Evolutionary conservation across 169 alveolate species (phyloP), one percentile per base, ranked within the genome.

Genomic region (Pseudocohnilembus persalinus): DNA sequence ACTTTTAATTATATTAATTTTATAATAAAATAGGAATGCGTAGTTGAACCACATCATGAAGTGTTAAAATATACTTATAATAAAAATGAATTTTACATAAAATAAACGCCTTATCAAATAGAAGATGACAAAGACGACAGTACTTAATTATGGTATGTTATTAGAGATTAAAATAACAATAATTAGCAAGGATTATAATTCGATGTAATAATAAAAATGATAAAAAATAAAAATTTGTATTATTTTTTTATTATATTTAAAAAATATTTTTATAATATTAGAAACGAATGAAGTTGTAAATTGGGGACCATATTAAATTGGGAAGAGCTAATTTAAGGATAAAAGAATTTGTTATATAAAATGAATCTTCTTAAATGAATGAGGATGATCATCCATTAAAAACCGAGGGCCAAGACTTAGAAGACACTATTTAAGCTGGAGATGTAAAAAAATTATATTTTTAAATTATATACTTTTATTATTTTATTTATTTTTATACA

Each of bases 241-340:
- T 49, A 20, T 20, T 49, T 11, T 11, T 4, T 4, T 20, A 49
- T 49, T 11, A 49, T 49, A 49, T 49, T 49, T 49, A n/a, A n/a
- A n/a, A 49, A 11, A 49, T 49, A 49, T 49, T 49, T 49, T 11
- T 11, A 11, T 49, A 20, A 4, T 49, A 49, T 49, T 49, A 49
- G 68, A 49, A 49, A 49, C 4, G 68, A 49, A 4, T 11, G 4
- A 11, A 11, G 20, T 20, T 49, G 68, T 49, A 49, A 49, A 20
- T 49, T 49, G 87, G 87, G 20, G 87, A 82, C 73, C 76, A 73
- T 15, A 82, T 82, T 28, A 82, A 82, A 49, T 28, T 82, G 29
- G 87, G 87, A 73, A 82, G 87, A 82, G 87, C 75, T 33, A 82
- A 82, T 30, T 82, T 82, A 29, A 82, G 64, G 1, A 34, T 82